Conservation (phyloP, 2,329 filamentous ascomycete species). For the Calonectria pseudoreteaudii region DNA sequence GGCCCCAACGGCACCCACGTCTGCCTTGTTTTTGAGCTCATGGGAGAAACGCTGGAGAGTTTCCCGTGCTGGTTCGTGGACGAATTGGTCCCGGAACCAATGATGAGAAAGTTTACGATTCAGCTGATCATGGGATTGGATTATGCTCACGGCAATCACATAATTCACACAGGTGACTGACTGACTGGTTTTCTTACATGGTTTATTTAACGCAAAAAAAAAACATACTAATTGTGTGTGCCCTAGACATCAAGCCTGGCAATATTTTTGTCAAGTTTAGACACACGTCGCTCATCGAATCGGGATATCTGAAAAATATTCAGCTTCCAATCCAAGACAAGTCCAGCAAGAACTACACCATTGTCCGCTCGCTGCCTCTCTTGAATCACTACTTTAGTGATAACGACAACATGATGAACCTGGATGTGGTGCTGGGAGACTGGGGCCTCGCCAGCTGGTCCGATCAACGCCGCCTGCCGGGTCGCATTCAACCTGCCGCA, state of each 20-base stretch:
- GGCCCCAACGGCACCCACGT: constrained; percentile 47
- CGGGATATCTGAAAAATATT: neutral
- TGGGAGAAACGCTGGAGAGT: constrained; percentile 39
- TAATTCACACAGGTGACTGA: constrained; percentile 40
- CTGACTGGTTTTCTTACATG: too few relatives aligned
- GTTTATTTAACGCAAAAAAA: too few relatives aligned
- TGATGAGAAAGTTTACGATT: constrained; percentile 29
- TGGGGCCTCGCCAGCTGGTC: neutral
- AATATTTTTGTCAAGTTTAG: neutral
- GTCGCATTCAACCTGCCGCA: neutral
- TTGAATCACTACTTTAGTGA: neutral
- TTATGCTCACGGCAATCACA: constrained; percentile 31
- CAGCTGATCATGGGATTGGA: constrained; percentile 32
- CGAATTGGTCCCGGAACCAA: constrained; percentile 16
- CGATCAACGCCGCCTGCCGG: neutral
- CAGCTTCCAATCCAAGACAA: neutral
- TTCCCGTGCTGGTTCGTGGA: constrained; percentile 25
- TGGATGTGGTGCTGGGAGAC: neutral
- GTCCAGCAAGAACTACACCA: neutral
- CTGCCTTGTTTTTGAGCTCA: constrained; percentile 45
- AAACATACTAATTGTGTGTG: neutral
- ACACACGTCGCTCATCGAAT: neutral
- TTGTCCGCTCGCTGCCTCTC: neutral
- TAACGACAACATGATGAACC: neutral
- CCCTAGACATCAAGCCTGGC: neutral